Conservation (phyloP, 2,329 filamentous ascomycete species). For the Emmonsiellopsis sp. region DNA sequence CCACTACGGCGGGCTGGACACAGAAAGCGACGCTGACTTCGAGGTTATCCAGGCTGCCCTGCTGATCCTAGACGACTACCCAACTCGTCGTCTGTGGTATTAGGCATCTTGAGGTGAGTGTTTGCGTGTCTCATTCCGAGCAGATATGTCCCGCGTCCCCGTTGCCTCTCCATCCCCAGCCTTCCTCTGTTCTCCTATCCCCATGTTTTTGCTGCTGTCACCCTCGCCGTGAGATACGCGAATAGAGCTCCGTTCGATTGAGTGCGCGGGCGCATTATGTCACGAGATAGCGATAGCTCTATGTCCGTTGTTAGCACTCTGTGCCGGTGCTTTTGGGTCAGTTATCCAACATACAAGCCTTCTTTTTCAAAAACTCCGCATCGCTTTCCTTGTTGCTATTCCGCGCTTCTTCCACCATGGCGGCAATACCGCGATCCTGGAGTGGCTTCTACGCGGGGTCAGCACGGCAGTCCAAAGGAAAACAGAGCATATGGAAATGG, state of each 20-base stretch:
- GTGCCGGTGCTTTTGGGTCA: neutral
- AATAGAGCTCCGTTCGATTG: too few species aligned
- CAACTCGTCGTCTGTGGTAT: neutral
- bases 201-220: too few species aligned
- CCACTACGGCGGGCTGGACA: slow-evolving; percentile 1
- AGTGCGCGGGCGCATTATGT: too few species aligned
- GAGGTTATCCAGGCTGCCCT: neutral
- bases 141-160: neutral
- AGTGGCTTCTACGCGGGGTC: slow-evolving; percentile 58
- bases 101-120: neutral
- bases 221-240: too few species aligned
- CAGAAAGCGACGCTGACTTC: neutral
- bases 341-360: slow-evolving; percentile 7
- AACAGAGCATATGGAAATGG: slow-evolving; percentile 7
- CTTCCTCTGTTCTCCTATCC: too few species aligned
- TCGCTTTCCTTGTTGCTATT: slow-evolving; percentile 87
- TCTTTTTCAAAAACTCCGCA: slow-evolving; percentile 49
- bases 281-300: too few species aligned
- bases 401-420: slow-evolving; percentile 80
- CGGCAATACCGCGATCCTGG: slow-evolving; percentile 84
- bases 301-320: neutral
- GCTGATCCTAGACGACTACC: neutral
- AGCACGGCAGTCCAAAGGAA: neutral
- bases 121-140: neutral
- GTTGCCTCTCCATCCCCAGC: too few species aligned